A percentile compares a stretch with the other conserved stretches of the same genome.
Conservation (phyloP, 2,329 filamentous ascomycete species). For the Ascochyta clinopodiicola region DNA sequence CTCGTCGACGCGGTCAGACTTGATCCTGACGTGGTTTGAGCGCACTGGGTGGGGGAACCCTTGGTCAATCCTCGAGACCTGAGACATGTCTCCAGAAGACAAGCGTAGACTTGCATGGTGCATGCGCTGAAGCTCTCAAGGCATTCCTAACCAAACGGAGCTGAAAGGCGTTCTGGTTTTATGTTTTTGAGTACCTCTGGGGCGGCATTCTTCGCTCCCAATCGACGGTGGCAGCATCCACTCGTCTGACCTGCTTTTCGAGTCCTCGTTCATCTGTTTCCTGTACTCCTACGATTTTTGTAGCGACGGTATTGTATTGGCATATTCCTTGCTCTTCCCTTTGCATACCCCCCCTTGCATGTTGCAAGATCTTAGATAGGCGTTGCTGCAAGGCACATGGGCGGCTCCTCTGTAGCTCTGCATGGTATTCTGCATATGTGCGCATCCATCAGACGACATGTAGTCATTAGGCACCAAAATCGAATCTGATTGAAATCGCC, state of each 20-base stretch:
- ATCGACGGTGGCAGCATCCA: background rate
- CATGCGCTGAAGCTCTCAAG: background rate
- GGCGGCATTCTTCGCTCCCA: background rate
- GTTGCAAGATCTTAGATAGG: conserved; percentile 7
- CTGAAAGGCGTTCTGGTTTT: background rate
- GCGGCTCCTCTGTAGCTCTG: background rate
- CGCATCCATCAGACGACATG: background rate
- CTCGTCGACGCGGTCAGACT: background rate
- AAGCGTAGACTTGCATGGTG: background rate
- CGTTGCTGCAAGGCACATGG: conserved; percentile 5
- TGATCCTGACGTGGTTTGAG: background rate
- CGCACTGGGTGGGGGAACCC: background rate
- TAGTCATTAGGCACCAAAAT: background rate
- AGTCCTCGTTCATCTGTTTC: background rate
- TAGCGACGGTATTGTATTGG: background rate
- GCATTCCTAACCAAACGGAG: background rate
- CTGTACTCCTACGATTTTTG: background rate
- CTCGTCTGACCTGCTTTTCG: background rate
- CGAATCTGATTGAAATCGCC: background rate
- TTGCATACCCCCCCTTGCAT: conserved; percentile 9
- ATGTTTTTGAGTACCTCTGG: background rate
- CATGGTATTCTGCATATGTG: background rate
- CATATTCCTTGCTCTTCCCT: conserved; percentile 1
- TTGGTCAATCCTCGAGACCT: background rate
- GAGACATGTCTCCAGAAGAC: background rate